Conservation (phyloP, 345 rosid species). For the Physaria fendleri region DNA sequence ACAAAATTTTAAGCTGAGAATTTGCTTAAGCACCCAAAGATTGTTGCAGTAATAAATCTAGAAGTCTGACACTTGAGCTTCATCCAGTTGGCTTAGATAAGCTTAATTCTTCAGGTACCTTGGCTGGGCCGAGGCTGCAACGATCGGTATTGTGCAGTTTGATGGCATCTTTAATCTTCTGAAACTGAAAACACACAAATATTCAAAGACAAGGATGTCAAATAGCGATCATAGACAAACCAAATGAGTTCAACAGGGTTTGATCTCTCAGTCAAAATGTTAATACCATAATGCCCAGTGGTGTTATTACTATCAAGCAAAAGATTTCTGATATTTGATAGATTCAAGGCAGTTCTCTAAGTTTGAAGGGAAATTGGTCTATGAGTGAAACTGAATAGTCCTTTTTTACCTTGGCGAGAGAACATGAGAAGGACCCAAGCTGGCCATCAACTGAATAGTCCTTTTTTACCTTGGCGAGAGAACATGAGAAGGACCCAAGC, state of each 20-base stretch:
- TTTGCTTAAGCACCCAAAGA: slow-evolving; percentile 21
- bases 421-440: slow-evolving; percentile 82
- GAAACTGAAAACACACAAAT: slow-evolving; percentile 55
- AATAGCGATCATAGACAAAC: slow-evolving; percentile 2
- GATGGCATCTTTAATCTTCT: slow-evolving; percentile 81
- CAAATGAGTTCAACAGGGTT: neutral
- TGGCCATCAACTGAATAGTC: too few species aligned
- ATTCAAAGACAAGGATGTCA: neutral
- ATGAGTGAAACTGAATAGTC: too few species aligned
- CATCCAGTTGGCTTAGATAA: slow-evolving; percentile 41
- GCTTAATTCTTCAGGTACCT: slow-evolving; percentile 49
- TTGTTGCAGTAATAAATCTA: slow-evolving; percentile 10
- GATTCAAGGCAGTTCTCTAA: too few species aligned
- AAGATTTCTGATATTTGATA: too few species aligned
- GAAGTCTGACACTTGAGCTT: slow-evolving; percentile 16
- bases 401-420: slow-evolving; percentile 76
- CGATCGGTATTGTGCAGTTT: slow-evolving; percentile 53
- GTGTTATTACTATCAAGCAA: too few species aligned
- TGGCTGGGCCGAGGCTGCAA: slow-evolving; percentile 53
- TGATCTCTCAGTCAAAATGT: neutral
- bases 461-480: slow-evolving; percentile 76
- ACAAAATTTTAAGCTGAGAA: slow-evolving; percentile 22
- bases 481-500: slow-evolving; percentile 82
- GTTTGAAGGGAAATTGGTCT: too few species aligned
- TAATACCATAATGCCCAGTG: too few species aligned